Evolutionary conservation across 2,329 filamentous ascomycete genomes (phyloP).

Genomic region (Sporothrix humicola): DNA sequence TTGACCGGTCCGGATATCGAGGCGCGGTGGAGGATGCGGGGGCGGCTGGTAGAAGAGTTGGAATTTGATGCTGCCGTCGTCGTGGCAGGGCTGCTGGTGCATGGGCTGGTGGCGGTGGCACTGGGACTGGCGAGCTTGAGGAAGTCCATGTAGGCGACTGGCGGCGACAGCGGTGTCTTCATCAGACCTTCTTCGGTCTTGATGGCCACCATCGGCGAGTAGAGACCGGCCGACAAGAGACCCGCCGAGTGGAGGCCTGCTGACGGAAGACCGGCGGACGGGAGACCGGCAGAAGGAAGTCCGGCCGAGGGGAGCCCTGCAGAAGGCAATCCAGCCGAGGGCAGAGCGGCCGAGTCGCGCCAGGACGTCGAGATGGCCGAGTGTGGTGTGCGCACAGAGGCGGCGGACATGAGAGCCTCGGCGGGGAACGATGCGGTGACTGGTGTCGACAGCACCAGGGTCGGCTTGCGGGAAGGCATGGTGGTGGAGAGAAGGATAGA

Average conservation of each 20-base stretch:
- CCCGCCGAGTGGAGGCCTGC: slow-evolving; percentile 50
- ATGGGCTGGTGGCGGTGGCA: slow-evolving; percentile 35
- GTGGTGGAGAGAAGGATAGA: slow-evolving; percentile 23
- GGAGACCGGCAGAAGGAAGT: slow-evolving; percentile 46
- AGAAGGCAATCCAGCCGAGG: slow-evolving; percentile 47
- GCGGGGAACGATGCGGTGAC: slow-evolving; percentile 65
- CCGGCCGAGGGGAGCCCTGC: slow-evolving; percentile 51
- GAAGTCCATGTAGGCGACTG: slow-evolving; percentile 89
- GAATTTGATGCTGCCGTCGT: not conserved
- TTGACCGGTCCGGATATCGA: slow-evolving; percentile 44
- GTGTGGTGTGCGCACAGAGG: slow-evolving; percentile 71
- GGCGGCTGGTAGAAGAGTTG: not conserved
- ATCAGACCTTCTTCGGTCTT: slow-evolving; percentile 69
- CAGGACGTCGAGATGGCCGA: slow-evolving; percentile 63
- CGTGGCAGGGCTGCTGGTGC: slow-evolving; percentile 17
- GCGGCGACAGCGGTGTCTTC: slow-evolving; percentile 89
- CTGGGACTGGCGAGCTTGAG: slow-evolving; percentile 67
- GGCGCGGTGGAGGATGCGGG: slow-evolving; percentile 30
- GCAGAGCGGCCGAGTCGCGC: slow-evolving; percentile 46
- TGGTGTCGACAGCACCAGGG: slow-evolving; percentile 65
- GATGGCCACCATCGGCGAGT: slow-evolving; percentile 58
- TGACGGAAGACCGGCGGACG: slow-evolving; percentile 50
- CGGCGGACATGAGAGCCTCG: slow-evolving; percentile 44
- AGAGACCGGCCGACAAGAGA: slow-evolving; percentile 45
- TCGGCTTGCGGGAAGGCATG: slow-evolving; percentile 61